Percentiles rank a stretch among this genome's conserved stretches.
These are phyloP conservation scores for Fraxinus cuspidata DNA, from an alignment of 257 asterid species.

Conservation along the genomic window DNA sequence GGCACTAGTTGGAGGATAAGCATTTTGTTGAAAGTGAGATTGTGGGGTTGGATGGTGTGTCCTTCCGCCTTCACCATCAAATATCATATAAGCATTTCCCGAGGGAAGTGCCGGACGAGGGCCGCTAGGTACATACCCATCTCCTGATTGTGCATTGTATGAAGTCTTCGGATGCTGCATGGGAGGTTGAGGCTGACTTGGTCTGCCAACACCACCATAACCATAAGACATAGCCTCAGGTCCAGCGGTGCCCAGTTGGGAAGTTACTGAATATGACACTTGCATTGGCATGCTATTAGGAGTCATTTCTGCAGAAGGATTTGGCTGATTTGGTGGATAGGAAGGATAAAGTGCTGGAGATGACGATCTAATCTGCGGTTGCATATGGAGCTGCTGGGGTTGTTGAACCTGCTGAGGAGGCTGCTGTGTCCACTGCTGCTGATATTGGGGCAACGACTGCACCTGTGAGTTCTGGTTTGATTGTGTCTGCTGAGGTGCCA, in stretches of 20 bases:
- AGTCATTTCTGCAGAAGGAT: conserved; percentile 57
- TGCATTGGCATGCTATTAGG: conserved; percentile 79
- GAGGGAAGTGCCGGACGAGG: conserved; percentile 64
- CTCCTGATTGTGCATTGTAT: conserved; percentile 56
- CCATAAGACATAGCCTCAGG: conserved; percentile 63
- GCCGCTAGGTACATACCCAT: conserved; percentile 61
- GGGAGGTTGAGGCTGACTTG: conserved; percentile 51
- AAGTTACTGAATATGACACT: conserved; percentile 48
- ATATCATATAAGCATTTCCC: conserved; percentile 64
- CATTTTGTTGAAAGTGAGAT: conserved; percentile 67
- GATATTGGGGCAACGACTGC: conserved; percentile 59
- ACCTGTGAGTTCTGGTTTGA: conserved; percentile 53
- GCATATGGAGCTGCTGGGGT: conserved; percentile 53
- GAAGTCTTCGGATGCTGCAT: conserved; percentile 59
- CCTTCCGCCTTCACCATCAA: conserved; percentile 74
- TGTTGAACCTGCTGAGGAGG: conserved; percentile 48
- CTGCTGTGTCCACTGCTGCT: conserved; percentile 80
- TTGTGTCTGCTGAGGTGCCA: conserved; percentile 5
- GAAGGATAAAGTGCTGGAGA: conserved; percentile 64
- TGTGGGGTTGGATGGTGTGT: conserved; percentile 57
- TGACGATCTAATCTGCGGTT: conserved; percentile 63
- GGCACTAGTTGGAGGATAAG: conserved; percentile 62
- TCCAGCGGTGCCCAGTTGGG: conserved; percentile 52
- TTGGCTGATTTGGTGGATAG: conserved; percentile 59
- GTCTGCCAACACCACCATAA: conserved; percentile 54